Evolutionary conservation across 768 basidiomycete species (phyloP), one percentile per base, ranked within the genome.

Genomic region (Lyophyllum semitale): DNA sequence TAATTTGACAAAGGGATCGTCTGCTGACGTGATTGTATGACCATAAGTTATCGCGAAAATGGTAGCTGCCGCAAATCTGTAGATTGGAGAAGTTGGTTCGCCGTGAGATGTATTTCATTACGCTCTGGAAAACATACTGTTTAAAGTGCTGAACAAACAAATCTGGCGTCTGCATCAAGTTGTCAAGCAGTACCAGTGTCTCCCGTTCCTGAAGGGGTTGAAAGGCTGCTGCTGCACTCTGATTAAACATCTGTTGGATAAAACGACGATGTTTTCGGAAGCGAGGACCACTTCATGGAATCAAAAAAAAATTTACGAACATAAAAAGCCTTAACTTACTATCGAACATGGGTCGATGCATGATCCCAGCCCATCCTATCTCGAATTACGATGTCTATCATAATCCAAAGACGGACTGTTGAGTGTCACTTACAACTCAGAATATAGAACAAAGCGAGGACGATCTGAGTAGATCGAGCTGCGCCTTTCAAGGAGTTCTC

Each of bases 391-490:
- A n/a, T n/a, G n/a, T n/a, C n/a, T n/a, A n/a, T n/a, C n/a, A n/a
- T n/a, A n/a, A n/a, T n/a, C n/a, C n/a, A n/a, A n/a, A n/a, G n/a
- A n/a, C n/a, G n/a, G n/a, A n/a, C n/a, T n/a, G n/a, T n/a, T n/a
- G n/a, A n/a, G n/a, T n/a, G n/a, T 17, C 17, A 70, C 78, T 49
- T 55, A 80, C 79, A 82, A 63, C 59, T 82, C 79, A 41, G 74
- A 73, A 50, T 78, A 67, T 42, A 81, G 62, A 22, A 81, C 77
- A 54, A 80, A 78, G 44, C 76, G 71, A 48, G 78, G 80, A 29
- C 78, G 73, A 65, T 82, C 74, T 13, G 83, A 83, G 60, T 82
- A 84, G 43, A 81, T 79, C n/a, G 75, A 62, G 49, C 82, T 77
- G 47, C 81, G 74, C 61, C 76, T 82, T 38, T 84, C 83, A 23